Evolutionary conservation across 352 stramenopile genomes (phyloP).

Genomic region (Pythium sp.): DNA sequence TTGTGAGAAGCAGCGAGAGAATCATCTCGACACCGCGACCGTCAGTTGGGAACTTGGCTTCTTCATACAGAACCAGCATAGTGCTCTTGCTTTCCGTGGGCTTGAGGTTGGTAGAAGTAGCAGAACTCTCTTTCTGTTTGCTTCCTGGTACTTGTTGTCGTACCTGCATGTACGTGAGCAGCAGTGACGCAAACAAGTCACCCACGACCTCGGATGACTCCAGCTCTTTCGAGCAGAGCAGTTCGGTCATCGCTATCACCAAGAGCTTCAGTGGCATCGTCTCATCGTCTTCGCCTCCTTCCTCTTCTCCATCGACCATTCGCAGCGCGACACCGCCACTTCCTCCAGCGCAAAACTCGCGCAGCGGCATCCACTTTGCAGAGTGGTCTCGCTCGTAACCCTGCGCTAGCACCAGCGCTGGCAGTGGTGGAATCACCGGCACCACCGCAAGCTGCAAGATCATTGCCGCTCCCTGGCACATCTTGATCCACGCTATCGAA

Average conservation of each 20-base stretch:
- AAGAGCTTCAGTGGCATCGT: conserved; percentile 33
- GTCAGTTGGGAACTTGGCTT: conserved; percentile 33
- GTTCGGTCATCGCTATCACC: conserved; percentile 44
- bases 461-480: conserved; percentile 23
- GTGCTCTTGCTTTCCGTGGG: background rate
- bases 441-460: conserved; percentile 58
- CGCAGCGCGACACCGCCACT: conserved; percentile 57
- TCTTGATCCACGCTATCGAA: conserved; percentile 33
- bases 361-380: conserved; percentile 33
- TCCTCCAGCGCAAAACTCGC: conserved; percentile 61
- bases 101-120: background rate
- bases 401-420: conserved; percentile 20
- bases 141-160: background rate
- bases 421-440: conserved; percentile 43
- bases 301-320: conserved; percentile 6
- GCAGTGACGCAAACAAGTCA: conserved; percentile 69
- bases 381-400: conserved; percentile 30
- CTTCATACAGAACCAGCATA: conserved; percentile 24
- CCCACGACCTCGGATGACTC: conserved; percentile 64
- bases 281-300: conserved; percentile 16
- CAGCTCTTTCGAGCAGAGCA: conserved; percentile 62
- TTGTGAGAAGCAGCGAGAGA: conserved; percentile 54
- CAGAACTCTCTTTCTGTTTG: conserved; percentile 5
- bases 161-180: conserved; percentile 78
- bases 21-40: conserved; percentile 49